Evolutionary conservation across 169 alveolate genomes (phyloP).

Genomic region (Eimeria tenella): DNA sequence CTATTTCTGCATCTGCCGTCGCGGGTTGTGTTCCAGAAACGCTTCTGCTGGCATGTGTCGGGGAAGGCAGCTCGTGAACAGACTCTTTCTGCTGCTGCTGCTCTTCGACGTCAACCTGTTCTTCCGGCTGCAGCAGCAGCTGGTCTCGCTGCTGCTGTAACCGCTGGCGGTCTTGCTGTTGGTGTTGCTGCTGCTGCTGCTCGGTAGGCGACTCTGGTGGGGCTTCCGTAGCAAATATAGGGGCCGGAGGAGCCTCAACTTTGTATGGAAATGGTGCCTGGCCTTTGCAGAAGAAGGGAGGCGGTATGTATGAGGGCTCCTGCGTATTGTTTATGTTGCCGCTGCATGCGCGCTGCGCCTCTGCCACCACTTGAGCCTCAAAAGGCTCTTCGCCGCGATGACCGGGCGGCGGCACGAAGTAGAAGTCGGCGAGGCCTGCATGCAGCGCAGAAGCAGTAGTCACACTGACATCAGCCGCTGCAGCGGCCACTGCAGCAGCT

Average conservation of each 20-base stretch:
- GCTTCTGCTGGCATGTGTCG: neutral
- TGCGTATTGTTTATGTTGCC: conserved; percentile 11
- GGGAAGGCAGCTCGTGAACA: neutral
- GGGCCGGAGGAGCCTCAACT: conserved; percentile 36
- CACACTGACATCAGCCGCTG: neutral
- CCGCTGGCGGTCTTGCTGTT: conserved; percentile 49
- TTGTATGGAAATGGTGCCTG: conserved; percentile 55
- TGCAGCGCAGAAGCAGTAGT: conserved; percentile 13
- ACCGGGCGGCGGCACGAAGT: conserved; percentile 70
- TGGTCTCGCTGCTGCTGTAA: conserved; percentile 27
- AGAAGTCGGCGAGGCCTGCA: conserved; percentile 74
- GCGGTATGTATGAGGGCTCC: conserved; percentile 44
- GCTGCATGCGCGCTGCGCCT: conserved; percentile 71
- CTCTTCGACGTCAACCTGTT: neutral
- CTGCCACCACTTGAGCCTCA: conserved; percentile 54
- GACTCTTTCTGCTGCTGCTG: conserved; percentile 8
- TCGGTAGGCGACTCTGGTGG: neutral
- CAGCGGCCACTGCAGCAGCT: neutral
- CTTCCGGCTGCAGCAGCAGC: neutral
- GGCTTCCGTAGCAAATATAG: conserved; percentile 13
- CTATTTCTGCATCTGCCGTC: neutral
- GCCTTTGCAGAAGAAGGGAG: conserved; percentile 45
- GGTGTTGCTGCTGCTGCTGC: neutral
- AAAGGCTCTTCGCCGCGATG: conserved; percentile 38
- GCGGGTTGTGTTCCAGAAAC: neutral